Evolutionary conservation across 495 filamentous ascomycete species (phyloP).

Genomic region (Antarctomyces pellizariae): DNA sequence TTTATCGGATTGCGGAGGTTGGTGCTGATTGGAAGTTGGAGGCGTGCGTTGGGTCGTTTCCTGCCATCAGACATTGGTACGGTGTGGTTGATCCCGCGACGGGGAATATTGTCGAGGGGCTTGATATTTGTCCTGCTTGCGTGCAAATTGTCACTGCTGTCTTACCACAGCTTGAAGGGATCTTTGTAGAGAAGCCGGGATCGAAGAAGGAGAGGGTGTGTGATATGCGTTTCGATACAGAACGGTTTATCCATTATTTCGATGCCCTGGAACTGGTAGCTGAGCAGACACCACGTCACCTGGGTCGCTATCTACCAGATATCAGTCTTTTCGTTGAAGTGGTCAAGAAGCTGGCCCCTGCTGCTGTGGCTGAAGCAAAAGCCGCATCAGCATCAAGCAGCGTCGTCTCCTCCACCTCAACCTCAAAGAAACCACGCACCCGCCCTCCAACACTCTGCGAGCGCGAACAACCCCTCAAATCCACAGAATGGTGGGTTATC

Average conservation of each 20-base stretch:
- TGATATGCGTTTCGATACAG: constrained; percentile 24
- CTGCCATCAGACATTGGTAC: constrained; percentile 30
- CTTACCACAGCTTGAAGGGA: constrained; percentile 24
- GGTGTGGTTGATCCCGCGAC: constrained; percentile 30
- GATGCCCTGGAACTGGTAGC: constrained; percentile 33
- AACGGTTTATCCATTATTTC: constrained; percentile 35
- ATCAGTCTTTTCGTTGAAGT: no score
- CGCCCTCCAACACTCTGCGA: no score
- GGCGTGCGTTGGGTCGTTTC: constrained; percentile 27
- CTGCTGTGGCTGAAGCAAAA: no score
- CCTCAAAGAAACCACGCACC: no score
- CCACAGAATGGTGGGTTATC: constrained; percentile 50
- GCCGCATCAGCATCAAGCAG: no score
- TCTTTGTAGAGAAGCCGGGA: constrained; percentile 19
- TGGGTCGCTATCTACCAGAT: no score
- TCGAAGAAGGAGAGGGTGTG: constrained; percentile 19
- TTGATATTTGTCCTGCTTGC: constrained; percentile 31
- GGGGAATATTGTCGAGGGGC: constrained; percentile 24
- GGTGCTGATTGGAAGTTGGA: constrained; percentile 14
- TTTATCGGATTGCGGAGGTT: constrained; percentile 27
- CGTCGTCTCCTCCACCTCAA: no score
- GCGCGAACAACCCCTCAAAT: no score
- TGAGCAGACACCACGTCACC: constrained; percentile 18
- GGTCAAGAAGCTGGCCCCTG: no score
- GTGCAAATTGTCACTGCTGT: constrained; percentile 26